Evolutionary conservation across 495 filamentous ascomycete species (phyloP).

Genomic region (Aspergillus mulundensis): DNA sequence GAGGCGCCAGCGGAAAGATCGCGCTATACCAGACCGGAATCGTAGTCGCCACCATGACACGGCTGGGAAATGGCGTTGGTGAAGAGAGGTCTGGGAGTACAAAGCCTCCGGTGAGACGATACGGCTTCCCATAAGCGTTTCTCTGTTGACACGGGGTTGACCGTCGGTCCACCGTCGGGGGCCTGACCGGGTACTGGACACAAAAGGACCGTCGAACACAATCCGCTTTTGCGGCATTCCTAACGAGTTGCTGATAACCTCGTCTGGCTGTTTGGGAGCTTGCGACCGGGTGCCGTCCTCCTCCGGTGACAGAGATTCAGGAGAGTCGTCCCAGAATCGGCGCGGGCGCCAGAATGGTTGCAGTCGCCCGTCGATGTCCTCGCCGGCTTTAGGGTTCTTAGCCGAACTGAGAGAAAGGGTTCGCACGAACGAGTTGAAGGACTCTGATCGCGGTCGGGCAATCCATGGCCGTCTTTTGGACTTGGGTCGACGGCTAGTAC

Average conservation of each 20-base stretch:
- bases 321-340: conserved; percentile 64
- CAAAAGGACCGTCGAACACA: conserved; percentile 36
- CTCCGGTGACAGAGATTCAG: conserved; percentile 38
- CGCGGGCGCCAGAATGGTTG: conserved; percentile 82
- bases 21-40: conserved; percentile 50
- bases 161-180: conserved; percentile 25
- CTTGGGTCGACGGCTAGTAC: conserved; percentile 44
- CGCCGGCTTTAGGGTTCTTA: conserved; percentile 41
- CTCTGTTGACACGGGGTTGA: conserved; percentile 27
- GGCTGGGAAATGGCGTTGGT: conserved; percentile 37
- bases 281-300: conserved; percentile 16
- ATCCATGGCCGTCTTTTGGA: conserved; percentile 56
- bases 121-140: conserved; percentile 29
- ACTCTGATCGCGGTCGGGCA: conserved; percentile 55
- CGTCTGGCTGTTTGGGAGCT: conserved; percentile 23
- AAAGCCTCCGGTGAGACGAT: conserved; percentile 28
- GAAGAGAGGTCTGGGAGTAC: conserved; percentile 27
- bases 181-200: conserved; percentile 41
- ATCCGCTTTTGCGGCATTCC: conserved; percentile 53
- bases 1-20: conserved; percentile 49
- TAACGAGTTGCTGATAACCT: conserved; percentile 47
- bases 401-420: conserved; percentile 44
- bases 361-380: conserved; percentile 51
- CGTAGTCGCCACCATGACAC: conserved; percentile 47
- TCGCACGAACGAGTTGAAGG: conserved; percentile 34